phyloP scores from a whole-genome alignment of 306 rosid genomes.

The Fragaria vesca region DNA sequence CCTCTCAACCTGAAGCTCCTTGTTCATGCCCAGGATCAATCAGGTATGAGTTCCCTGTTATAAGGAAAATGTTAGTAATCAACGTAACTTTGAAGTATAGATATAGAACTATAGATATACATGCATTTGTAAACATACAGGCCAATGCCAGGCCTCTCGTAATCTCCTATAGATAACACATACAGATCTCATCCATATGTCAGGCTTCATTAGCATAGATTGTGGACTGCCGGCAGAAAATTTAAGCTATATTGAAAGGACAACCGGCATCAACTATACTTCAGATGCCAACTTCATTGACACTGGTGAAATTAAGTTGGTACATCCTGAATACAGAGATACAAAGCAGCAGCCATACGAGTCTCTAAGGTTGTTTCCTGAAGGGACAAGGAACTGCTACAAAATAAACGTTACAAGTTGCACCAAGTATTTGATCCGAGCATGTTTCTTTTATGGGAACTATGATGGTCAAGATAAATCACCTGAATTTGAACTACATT shows the following conservation, averaged over 20 bases:
- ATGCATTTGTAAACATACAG: background rate
- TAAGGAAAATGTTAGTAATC: background rate
- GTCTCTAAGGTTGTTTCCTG: conserved; percentile 47
- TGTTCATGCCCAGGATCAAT: background rate
- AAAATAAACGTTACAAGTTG: conserved; percentile 29
- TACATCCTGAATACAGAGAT: background rate
- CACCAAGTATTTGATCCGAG: conserved; percentile 43
- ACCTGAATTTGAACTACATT: conserved; percentile 34
- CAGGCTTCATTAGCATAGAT: conserved; percentile 30
- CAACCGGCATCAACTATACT: conserved; percentile 10
- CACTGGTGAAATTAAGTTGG: conserved; percentile 14
- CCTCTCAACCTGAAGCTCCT: background rate
- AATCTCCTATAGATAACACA: background rate
- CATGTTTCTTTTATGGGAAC: conserved; percentile 38
- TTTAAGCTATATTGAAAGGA: conserved; percentile 5
- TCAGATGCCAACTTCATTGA: conserved; percentile 31
- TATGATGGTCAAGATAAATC: conserved; percentile 32
- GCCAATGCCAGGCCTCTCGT: background rate
- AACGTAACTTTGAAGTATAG: background rate
- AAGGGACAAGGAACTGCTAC: conserved; percentile 49
- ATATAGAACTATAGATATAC: background rate
- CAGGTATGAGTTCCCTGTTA: background rate
- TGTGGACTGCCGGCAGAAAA: conserved; percentile 23
- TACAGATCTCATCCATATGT: background rate
- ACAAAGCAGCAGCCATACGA: background rate